A percentile compares a stretch with the other conserved stretches of the same genome.
Evolutionary conservation across 305 asterid genomes (phyloP).

Genomic region (Fraxinus latifolia): DNA sequence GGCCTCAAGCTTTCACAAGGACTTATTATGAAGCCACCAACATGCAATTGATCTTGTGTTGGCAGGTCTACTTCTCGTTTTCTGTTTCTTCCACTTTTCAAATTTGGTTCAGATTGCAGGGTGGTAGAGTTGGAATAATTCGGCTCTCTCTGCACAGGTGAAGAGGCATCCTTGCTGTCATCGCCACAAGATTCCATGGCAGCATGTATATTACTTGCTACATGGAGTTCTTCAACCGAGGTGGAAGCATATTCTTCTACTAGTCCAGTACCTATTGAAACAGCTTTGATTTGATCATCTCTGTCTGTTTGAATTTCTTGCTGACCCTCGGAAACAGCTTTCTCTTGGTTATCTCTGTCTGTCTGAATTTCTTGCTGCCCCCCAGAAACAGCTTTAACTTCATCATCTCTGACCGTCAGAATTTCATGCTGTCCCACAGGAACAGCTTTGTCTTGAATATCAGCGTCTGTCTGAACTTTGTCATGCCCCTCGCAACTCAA

Average conservation of each 20-base stretch:
- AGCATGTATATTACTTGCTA: conserved; percentile 19
- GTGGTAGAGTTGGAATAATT: conserved; percentile 23
- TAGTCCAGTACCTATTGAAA: conserved; percentile 19
- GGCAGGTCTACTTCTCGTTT: conserved; percentile 44
- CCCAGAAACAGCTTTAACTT: conserved; percentile 11
- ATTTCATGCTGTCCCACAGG: neutral
- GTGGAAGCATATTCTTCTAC: conserved; percentile 23
- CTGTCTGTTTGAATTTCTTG: conserved; percentile 26
- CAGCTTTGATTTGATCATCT: conserved; percentile 29
- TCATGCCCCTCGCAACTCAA: conserved; percentile 8
- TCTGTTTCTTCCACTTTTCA: conserved; percentile 45
- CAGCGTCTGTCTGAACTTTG: neutral
- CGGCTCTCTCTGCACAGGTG: conserved; percentile 21
- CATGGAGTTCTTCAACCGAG: conserved; percentile 25
- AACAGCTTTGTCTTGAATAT: neutral
- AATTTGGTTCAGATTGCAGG: conserved; percentile 9
- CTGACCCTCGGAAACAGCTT: conserved; percentile 23
- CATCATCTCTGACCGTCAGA: neutral
- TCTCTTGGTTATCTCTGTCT: conserved; percentile 7
- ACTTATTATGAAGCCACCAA: conserved; percentile 52
- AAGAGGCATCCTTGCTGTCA: conserved; percentile 17
- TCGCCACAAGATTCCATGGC: conserved; percentile 17
- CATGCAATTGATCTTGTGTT: conserved; percentile 27
- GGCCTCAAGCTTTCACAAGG: conserved; percentile 95
- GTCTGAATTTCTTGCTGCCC: conserved; percentile 18